A percentile compares a stretch with the other conserved stretches of the same genome.
Conservation (phyloP, 352 stramenopile genomes). For the Phytophthora europaea region DNA sequence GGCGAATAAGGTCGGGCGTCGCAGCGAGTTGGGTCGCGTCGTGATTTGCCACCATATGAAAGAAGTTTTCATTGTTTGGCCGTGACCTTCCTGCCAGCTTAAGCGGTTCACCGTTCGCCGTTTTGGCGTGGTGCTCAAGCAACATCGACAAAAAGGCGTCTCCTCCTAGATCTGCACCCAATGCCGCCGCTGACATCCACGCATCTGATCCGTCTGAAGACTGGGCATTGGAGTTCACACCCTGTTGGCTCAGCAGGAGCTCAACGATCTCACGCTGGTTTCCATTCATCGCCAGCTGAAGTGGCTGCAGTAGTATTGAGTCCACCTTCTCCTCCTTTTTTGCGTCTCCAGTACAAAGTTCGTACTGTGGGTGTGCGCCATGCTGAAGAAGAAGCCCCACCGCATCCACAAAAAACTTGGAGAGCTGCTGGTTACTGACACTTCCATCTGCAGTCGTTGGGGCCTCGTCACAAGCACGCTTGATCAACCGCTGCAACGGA, state of each 20-base stretch:
- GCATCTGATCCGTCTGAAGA: conserved; percentile 59
- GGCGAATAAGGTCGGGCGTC: conserved; percentile 45
- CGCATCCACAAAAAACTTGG: conserved; percentile 59
- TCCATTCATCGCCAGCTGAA: conserved; percentile 68
- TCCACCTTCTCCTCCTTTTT: conserved; percentile 21
- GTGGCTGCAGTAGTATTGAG: conserved; percentile 46
- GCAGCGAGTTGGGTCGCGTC: conserved; percentile 29
- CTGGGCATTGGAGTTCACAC: conserved; percentile 44
- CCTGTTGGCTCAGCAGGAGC: conserved; percentile 56
- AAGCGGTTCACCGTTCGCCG: conserved; percentile 38
- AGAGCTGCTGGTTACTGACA: conserved; percentile 20
- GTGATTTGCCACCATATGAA: conserved; percentile 62
- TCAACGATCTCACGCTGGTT: conserved; percentile 58
- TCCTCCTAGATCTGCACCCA: conserved; percentile 38
- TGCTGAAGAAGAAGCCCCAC: conserved; percentile 64
- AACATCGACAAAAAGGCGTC: conserved; percentile 64
- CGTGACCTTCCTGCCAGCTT: conserved; percentile 36
- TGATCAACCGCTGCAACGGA: conserved; percentile 69
- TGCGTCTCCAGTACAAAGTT: conserved; percentile 38
- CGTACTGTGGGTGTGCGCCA: conserved; percentile 56
- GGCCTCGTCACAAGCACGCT: conserved; percentile 32
- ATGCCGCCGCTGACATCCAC: conserved; percentile 65
- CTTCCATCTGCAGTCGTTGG: conserved; percentile 34
- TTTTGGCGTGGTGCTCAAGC: conserved; percentile 54
- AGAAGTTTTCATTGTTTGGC: conserved; percentile 57